Evolutionary conservation across 129 eudicot genomes (phyloP), one percentile per base, ranked within the genome.

Genomic region (Kitagawia praeruptora): DNA sequence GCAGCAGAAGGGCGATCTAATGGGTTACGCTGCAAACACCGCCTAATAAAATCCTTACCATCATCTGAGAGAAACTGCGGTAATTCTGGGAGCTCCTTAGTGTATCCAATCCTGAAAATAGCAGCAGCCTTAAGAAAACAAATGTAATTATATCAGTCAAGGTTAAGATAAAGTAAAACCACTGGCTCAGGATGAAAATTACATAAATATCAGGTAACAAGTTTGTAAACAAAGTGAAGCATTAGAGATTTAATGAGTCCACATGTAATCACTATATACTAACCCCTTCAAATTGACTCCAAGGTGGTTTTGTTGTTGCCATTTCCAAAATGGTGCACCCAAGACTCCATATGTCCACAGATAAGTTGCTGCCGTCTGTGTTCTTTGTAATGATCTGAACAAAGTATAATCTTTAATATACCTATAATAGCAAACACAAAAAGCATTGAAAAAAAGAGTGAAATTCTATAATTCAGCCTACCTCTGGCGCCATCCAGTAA

Each of bases 241-340:
- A 12, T 39, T 10, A 42, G 8, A 23, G 34, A 70, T 70, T 4
- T 11, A 23, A 21, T 6, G 6, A 40, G 28, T 23, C 34, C 77
- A 44, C 34, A n/a, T 5, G 34, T 75, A 27, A 44, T 41, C 34
- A 46, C 2, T 13, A 74, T 44, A 21, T 75, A 86, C 96, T 83
- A 80, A 92, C 98, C 93, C 90, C 96, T 88, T 92, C 98, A 61
- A 85, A 88, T 72, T 87, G 96, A 85, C 93, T 90, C 97, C 97
- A 90, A 46, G 96, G 98, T 23, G 98, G 98, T 80, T 87, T 92
- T 56, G 87, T 51, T 34, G 92, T 90, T 48, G 98, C 93, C 98
- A 92, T 92, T 84, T 92, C 98, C 79, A 90, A 51, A 49, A 92
- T 89, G 0, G 96, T 90, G 88, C 98, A 92, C 38, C 98, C 98